A percentile compares a stretch with the other conserved stretches of the same genome.
phyloP scores from a whole-genome alignment of 768 basidiomycete species.

The Lactarius sp. region DNA sequence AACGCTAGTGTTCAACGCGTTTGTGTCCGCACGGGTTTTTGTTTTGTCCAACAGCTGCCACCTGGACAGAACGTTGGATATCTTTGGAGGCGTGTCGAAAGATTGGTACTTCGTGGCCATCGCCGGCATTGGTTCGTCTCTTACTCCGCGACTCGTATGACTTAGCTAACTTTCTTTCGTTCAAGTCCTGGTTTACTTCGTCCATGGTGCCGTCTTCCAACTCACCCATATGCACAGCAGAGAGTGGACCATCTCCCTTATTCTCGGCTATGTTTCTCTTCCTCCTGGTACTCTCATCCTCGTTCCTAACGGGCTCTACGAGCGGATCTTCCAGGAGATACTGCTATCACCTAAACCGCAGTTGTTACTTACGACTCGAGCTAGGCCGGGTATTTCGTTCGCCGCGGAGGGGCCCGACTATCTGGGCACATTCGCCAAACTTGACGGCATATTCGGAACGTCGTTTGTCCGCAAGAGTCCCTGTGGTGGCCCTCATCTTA shows the following conservation, averaged over 20 bases:
- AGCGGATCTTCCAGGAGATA: constrained; percentile 49
- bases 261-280: constrained; percentile 80
- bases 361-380: constrained; percentile 55
- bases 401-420: constrained; percentile 88
- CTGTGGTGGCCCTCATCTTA: too few relatives aligned
- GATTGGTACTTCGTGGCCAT: constrained; percentile 86
- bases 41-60: constrained; percentile 90
- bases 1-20: constrained; percentile 95
- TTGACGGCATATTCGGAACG: constrained; percentile 56
- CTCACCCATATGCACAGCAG: constrained; percentile 72
- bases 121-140: constrained; percentile 65
- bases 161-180: constrained; percentile 44
- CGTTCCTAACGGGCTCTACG: constrained; percentile 76
- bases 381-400: constrained; percentile 61
- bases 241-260: constrained; percentile 92
- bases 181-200: constrained; percentile 84
- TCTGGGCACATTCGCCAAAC: constrained; percentile 69
- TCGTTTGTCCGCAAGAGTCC: too few relatives aligned
- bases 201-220: constrained; percentile 89
- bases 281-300: constrained; percentile 78
- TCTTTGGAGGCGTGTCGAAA: constrained; percentile 73
- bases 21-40: constrained; percentile 96
- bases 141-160: background rate
- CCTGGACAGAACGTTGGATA: constrained; percentile 79
- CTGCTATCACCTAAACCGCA: constrained; percentile 62